These are phyloP conservation scores for Cladophialophora carrionii DNA, from an alignment of 2,329 filamentous ascomycete genomes.

Conservation along the genomic window DNA sequence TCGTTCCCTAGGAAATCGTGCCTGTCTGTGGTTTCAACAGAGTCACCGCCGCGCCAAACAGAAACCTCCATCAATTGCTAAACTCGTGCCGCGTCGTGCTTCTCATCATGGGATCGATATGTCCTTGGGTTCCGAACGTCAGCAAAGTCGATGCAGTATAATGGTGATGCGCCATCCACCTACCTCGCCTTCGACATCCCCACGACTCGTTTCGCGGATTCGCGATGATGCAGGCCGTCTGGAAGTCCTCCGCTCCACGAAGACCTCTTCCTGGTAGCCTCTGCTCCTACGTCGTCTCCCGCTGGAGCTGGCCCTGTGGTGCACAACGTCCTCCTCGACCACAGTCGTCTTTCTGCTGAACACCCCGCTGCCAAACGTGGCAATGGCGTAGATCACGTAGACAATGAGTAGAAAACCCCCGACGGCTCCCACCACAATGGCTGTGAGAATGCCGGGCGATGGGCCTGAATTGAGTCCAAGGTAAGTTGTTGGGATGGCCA, in stretches of 20 bases:
- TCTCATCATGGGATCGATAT: constrained; percentile 6
- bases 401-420: constrained; percentile 58
- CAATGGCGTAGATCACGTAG: constrained; percentile 46
- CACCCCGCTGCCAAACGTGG: constrained; percentile 6
- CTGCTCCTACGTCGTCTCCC: constrained; percentile 1
- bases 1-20: neutral
- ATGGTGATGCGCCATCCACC: neutral
- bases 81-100: neutral
- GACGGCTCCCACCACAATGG: constrained; percentile 52
- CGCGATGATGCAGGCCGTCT: neutral
- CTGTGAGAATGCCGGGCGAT: constrained; percentile 50
- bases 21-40: neutral
- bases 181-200: constrained; percentile 2
- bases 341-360: neutral
- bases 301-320: constrained; percentile 6
- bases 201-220: neutral
- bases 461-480: constrained; percentile 57
- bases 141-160: neutral
- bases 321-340: constrained; percentile 11
- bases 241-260: constrained; percentile 4
- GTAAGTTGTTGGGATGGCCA: constrained; percentile 65
- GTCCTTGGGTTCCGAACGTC: neutral
- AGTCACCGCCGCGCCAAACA: neutral
- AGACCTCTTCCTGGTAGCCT: constrained; percentile 2
- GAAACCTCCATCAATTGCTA: neutral